phyloP scores from a whole-genome alignment of 2,329 filamentous ascomycete genomes.

The Simplicillium aogashimaense region DNA sequence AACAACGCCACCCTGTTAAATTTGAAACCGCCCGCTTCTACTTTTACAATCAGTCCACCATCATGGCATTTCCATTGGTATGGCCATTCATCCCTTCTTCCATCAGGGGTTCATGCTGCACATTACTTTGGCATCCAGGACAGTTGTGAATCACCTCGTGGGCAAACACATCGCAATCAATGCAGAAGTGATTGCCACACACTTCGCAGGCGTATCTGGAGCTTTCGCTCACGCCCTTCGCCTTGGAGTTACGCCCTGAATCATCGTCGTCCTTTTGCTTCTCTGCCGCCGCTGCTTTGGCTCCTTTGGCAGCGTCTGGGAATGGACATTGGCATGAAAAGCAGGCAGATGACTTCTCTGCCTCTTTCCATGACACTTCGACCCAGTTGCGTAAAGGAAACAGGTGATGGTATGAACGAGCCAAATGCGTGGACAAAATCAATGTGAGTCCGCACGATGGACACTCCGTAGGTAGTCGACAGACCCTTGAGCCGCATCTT shows the following conservation, averaged over 20 bases:
- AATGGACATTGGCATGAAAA: constrained; percentile 71
- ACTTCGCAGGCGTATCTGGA: constrained; percentile 79
- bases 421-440: constrained; percentile 87
- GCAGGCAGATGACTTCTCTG: constrained; percentile 54
- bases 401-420: constrained; percentile 85
- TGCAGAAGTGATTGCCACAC: constrained; percentile 90
- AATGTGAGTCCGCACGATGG: constrained; percentile 85
- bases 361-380: constrained; percentile 76
- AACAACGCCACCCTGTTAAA: too few species aligned
- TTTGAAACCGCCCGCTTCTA: not conserved
- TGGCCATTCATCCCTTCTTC: constrained; percentile 18
- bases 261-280: constrained; percentile 9
- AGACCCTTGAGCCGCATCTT: constrained; percentile 80
- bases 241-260: constrained; percentile 11
- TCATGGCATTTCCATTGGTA: constrained; percentile 28
- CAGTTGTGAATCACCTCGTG: constrained; percentile 96
- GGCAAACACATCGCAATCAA: constrained; percentile 93
- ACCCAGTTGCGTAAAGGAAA: constrained; percentile 87
- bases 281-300: constrained; percentile 11
- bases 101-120: constrained; percentile 8
- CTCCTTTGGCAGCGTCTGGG: constrained; percentile 33
- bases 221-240: constrained; percentile 70
- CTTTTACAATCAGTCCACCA: constrained; percentile 25
- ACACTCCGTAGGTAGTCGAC: constrained; percentile 80
- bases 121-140: constrained; percentile 66